A percentile compares a stretch with the other conserved stretches of the same genome.
phyloP scores from a whole-genome alignment of 129 eudicot species.

The Daucus carota region DH1_v3.0 NC_030389.2:6382501-6383000 shows the following conservation, averaged over 20 bases:
- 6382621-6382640: background rate
- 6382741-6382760: background rate
- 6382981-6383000: slow-evolving; percentile 46
- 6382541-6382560: background rate
- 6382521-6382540: background rate
- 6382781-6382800: background rate
- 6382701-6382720: background rate
- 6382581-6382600: background rate
- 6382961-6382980: slow-evolving; percentile 48
- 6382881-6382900: background rate
- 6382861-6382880: background rate
- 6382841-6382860: background rate
- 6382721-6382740: background rate
- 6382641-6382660: background rate
- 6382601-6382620: background rate
- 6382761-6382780: background rate
- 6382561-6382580: background rate
- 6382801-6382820: background rate
- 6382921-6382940: slow-evolving; percentile 20
- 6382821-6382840: background rate
- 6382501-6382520: background rate
- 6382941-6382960: slow-evolving; percentile 30
- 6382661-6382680: background rate
- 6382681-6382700: background rate
- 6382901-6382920: slow-evolving; percentile 49